Percentiles rank a stretch among this genome's conserved stretches.
Conservation (phyloP, 2,329 filamentous ascomycete species). For the Colletotrichum costaricense region DNA sequence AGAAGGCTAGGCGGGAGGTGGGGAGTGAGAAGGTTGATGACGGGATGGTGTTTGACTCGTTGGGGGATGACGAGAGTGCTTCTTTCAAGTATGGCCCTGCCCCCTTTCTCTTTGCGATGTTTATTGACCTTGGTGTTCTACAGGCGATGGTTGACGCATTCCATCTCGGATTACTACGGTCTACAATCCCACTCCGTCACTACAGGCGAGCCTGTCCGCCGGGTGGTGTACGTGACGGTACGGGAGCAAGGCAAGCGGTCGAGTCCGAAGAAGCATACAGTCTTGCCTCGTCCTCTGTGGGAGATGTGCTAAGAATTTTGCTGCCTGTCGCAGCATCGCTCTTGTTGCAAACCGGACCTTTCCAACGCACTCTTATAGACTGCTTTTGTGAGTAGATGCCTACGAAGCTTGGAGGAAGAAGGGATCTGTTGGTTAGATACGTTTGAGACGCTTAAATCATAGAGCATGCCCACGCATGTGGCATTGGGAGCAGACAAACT, state of each 20-base stretch:
- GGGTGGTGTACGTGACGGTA: constrained; percentile 86
- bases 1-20: constrained; percentile 62
- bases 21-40: constrained; percentile 69
- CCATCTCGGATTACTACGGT: constrained; percentile 92
- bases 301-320: constrained; percentile 61
- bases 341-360: too few species aligned
- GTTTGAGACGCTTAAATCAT: too few species aligned
- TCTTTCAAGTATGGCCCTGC: constrained; percentile 78
- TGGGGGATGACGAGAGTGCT: constrained; percentile 79
- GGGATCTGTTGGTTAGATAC: too few species aligned
- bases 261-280: constrained; percentile 39
- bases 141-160: constrained; percentile 94
- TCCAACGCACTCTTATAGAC: too few species aligned
- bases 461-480: too few species aligned
- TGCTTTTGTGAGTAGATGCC: too few species aligned
- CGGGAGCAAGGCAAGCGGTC: constrained; percentile 55
- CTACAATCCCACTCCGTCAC: constrained; percentile 85
- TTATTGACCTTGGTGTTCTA: constrained; percentile 37
- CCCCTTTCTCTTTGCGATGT: background rate
- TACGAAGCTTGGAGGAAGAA: too few species aligned
- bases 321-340: too few species aligned
- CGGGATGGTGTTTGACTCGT: constrained; percentile 83
- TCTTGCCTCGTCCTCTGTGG: constrained; percentile 73
- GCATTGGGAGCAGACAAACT: too few species aligned
- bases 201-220: constrained; percentile 74